These are phyloP conservation scores for Phytophthora sansomeana DNA, from an alignment of 352 stramenopile species.

Conservation along the genomic window DNA sequence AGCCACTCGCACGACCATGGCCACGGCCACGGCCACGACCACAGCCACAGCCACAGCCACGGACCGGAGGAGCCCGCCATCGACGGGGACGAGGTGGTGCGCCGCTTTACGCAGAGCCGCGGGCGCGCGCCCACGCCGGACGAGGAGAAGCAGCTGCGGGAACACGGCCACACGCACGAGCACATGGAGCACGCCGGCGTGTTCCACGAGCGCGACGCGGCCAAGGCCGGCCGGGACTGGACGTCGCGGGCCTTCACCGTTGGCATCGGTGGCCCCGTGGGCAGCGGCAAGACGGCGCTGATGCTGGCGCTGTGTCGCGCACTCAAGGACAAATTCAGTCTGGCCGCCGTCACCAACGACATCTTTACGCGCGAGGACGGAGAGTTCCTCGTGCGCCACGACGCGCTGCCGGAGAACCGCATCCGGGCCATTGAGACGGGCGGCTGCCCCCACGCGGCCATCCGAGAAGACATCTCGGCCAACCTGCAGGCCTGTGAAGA, in stretches of 20 bases:
- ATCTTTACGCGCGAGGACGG: slow-evolving; percentile 99
- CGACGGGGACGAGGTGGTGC: slow-evolving; percentile 74
- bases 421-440: slow-evolving; percentile 98
- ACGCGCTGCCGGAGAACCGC: slow-evolving; percentile 89
- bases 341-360: slow-evolving; percentile 97
- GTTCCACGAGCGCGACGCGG: slow-evolving; percentile 73
- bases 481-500: slow-evolving; percentile 97
- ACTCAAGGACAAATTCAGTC: slow-evolving; percentile 84
- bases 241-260: slow-evolving; percentile 93
- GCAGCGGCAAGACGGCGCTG: slow-evolving; percentile 95
- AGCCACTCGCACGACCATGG: slow-evolving; percentile 42
- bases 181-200: slow-evolving; percentile 84
- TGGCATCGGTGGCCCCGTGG: slow-evolving; percentile 96
- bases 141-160: slow-evolving; percentile 78
- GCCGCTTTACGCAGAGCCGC: slow-evolving; percentile 65
- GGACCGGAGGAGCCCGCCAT: slow-evolving; percentile 41
- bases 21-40: slow-evolving; percentile 44
- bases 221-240: slow-evolving; percentile 73
- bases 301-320: slow-evolving; percentile 93
- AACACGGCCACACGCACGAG: slow-evolving; percentile 91
- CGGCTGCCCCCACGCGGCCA: slow-evolving; percentile 97
- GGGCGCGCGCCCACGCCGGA: slow-evolving; percentile 74
- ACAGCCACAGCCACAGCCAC: slow-evolving; percentile 45
- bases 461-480: slow-evolving; percentile 97
- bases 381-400: slow-evolving; percentile 96